A percentile compares a stretch with the other conserved stretches of the same genome.
Conservation (phyloP, 2,329 filamentous ascomycete species). For the Xylaria sp. region DNA sequence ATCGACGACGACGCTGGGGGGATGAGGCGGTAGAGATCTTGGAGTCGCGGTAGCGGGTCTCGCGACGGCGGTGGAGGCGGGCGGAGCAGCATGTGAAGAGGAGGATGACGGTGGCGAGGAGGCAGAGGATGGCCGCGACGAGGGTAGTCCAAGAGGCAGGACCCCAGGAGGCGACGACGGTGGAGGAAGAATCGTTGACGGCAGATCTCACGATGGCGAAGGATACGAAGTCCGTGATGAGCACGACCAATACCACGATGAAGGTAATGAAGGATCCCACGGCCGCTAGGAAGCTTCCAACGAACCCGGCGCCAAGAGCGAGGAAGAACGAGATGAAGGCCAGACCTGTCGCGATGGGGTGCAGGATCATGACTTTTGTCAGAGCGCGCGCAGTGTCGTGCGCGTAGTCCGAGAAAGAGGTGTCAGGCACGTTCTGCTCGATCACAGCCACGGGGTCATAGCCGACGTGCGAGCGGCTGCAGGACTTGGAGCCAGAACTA, state of each 20-base stretch:
- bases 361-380: constrained; percentile 58
- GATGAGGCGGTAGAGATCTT: constrained; percentile 11
- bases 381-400: constrained; percentile 52
- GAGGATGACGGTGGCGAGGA: constrained; percentile 66
- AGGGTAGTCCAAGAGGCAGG: constrained; percentile 68
- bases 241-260: constrained; percentile 54
- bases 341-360: constrained; percentile 45
- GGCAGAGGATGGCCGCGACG: constrained; percentile 62
- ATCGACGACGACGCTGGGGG: constrained; percentile 21
- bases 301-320: constrained; percentile 54
- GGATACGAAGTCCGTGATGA: constrained; percentile 57
- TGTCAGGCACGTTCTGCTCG: constrained; percentile 36
- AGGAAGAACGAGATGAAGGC: constrained; percentile 59
- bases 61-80: constrained; percentile 54
- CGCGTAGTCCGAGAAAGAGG: constrained; percentile 50
- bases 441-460: constrained; percentile 44
- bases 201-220: constrained; percentile 51
- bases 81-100: constrained; percentile 70
- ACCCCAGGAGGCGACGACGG: constrained; percentile 58
- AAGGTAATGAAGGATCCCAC: constrained; percentile 53
- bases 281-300: constrained; percentile 54
- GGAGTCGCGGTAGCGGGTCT: constrained; percentile 36
- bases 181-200: constrained; percentile 53
- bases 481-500: constrained; percentile 40
- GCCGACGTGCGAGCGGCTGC: constrained; percentile 41